Base-by-base conservation (phyloP, 352 stramenopile species). In the Globisporangium okanoganense region DNA sequence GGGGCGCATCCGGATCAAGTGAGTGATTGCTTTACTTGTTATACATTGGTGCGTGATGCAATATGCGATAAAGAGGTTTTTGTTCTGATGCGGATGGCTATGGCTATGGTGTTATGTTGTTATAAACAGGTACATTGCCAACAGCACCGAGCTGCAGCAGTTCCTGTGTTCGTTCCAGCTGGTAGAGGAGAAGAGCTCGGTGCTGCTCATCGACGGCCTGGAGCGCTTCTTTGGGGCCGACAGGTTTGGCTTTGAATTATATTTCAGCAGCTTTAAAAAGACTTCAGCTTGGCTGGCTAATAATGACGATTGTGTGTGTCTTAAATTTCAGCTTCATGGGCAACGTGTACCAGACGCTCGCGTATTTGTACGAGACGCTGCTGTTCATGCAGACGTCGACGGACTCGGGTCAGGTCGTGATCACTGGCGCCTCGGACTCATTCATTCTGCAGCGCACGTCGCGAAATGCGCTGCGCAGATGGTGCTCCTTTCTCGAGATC, bases 1-100 rank as follows among this genome's bases (percentile, higher is more conserved):
- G 76, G 62, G 64, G 10, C 69, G 73, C 48, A 86, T 88, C 53
- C 71, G 75, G 65, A 84, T 90, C 75, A 90, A 88, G 75, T 85
- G 67, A 50, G 62, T 59, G 1, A 7, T 22, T 24, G 18, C 27
- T 20, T 18, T 16, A 16, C n/a, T 27, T n/a, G n/a, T n/a, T n/a
- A 24, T 61, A 16, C 20, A 16, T 12, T n/a, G 25, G 3, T 20
- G 24, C 25, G 14, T 24, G 14, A 33, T n/a, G 47, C 25, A 51
- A 35, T 27, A 20, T 51, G 45, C 9, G 45, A 33, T n/a, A n/a
- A n/a, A n/a, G 20, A 20, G 16, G 38, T 22, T 22, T 12, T 33
- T 33, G 29, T 33, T 33, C 24, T 31, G 16, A 51, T 36, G 31
- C 24, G 18, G 5, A 24, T 8, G 25, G 24, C n/a, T 20, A 0